These are phyloP conservation scores for Nigrograna mackinnonii DNA, from an alignment of 2,329 filamentous ascomycete genomes.

Conservation along the genomic window DNA sequence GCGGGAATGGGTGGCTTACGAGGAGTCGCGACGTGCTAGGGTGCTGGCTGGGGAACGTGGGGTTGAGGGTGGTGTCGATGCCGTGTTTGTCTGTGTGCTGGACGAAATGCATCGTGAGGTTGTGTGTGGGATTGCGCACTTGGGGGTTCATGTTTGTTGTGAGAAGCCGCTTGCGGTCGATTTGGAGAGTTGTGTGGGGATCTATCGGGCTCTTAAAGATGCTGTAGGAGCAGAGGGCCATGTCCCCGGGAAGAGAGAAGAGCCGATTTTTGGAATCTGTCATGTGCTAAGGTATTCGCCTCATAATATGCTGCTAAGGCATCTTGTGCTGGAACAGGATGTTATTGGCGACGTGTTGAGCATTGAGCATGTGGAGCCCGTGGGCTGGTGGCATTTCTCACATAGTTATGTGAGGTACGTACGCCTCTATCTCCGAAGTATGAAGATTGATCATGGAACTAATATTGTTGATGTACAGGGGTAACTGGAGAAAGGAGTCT, in stretches of 20 bases:
- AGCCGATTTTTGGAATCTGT: slow-evolving; percentile 79
- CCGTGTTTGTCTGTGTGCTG: slow-evolving; percentile 73
- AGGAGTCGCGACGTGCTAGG: slow-evolving; percentile 63
- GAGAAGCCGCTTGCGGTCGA: slow-evolving; percentile 91
- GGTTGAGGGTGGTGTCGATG: slow-evolving; percentile 49
- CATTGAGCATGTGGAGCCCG: slow-evolving; percentile 88
- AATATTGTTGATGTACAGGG: slow-evolving; percentile 49
- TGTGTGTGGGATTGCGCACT: slow-evolving; percentile 70
- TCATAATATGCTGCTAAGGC: slow-evolving; percentile 83
- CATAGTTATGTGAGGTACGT: slow-evolving; percentile 62
- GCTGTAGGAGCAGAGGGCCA: background rate
- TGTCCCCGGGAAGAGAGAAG: slow-evolving; percentile 23
- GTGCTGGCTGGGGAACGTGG: slow-evolving; percentile 19
- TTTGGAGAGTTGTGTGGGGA: slow-evolving; percentile 75
- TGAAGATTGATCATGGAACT: background rate
- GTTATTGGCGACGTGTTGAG: slow-evolving; percentile 84
- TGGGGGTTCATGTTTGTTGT: slow-evolving; percentile 81
- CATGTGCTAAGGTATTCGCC: slow-evolving; percentile 94
- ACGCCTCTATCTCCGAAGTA: background rate
- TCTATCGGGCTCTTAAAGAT: slow-evolving; percentile 62
- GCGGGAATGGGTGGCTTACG: slow-evolving; percentile 76
- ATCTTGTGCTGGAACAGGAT: slow-evolving; percentile 73
- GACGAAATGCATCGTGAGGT: slow-evolving; percentile 89
- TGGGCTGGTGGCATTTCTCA: slow-evolving; percentile 94
- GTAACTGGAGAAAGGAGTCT: slow-evolving; percentile 88